Percentiles rank a stretch among this genome's conserved stretches.
phyloP scores from a whole-genome alignment of 768 basidiomycete genomes.

The Leccinum subtestaceum region DNA sequence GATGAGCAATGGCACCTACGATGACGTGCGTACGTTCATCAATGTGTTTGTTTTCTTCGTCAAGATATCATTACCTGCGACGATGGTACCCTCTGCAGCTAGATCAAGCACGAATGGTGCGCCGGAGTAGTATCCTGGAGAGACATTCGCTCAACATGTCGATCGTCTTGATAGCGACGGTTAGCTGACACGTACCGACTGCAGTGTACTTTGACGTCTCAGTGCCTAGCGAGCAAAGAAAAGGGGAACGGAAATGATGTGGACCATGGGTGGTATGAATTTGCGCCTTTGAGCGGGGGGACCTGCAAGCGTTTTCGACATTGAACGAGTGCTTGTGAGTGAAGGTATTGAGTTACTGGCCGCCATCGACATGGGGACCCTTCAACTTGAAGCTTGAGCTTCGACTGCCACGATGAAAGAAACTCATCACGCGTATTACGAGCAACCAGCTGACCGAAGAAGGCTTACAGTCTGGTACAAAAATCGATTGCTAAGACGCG shows the following conservation, averaged over 20 bases:
- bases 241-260: neutral
- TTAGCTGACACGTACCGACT: constrained; percentile 35
- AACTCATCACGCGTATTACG: too few species aligned
- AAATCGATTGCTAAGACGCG: neutral
- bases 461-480: neutral
- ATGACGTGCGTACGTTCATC: neutral
- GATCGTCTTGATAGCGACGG: too few species aligned
- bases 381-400: neutral
- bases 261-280: neutral
- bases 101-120: constrained; percentile 48
- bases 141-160: neutral
- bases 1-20: constrained; percentile 50
- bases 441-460: neutral
- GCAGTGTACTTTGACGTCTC: constrained; percentile 40
- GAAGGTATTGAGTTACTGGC: neutral
- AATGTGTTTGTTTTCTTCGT: neutral
- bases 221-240: constrained; percentile 14
- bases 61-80: constrained; percentile 36
- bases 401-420: neutral
- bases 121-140: constrained; percentile 56
- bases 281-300: constrained; percentile 7
- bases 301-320: constrained; percentile 38
- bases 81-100: constrained; percentile 40
- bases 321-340: neutral
- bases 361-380: neutral